A percentile compares a stretch with the other conserved stretches of the same genome.
phyloP scores from a whole-genome alignment of 495 filamentous ascomycete species.

The Melanomma pulvis-pyrius region DNA sequence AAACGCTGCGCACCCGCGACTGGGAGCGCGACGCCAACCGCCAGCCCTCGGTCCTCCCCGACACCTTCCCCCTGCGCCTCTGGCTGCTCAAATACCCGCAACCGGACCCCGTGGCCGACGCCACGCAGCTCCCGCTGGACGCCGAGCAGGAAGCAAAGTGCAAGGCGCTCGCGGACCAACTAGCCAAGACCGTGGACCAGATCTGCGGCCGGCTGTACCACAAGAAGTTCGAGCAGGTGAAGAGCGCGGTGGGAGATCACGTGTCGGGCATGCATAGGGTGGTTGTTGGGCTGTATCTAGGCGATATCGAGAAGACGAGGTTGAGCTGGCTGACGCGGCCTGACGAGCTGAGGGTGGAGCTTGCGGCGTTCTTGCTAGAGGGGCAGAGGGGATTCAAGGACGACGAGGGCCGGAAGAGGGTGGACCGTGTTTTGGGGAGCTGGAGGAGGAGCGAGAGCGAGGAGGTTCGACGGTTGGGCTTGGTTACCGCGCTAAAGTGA shows the following conservation, averaged over 20 bases:
- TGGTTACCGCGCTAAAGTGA: no score
- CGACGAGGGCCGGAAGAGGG: slow-evolving; percentile 10
- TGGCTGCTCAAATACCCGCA: slow-evolving; percentile 42
- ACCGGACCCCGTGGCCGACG: neutral
- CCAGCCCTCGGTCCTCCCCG: slow-evolving; percentile 31
- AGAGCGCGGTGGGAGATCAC: neutral
- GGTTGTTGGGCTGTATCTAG: slow-evolving; percentile 15
- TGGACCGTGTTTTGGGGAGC: slow-evolving; percentile 10
- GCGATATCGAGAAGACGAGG: slow-evolving; percentile 23
- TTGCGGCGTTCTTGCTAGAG: slow-evolving; percentile 15
- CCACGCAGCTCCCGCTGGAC: neutral
- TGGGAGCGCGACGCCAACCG: slow-evolving; percentile 26
- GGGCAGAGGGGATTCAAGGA: neutral
- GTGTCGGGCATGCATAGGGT: neutral
- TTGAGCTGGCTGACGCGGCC: slow-evolving; percentile 22
- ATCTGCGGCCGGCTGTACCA: slow-evolving; percentile 20
- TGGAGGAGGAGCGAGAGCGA: slow-evolving; percentile 25
- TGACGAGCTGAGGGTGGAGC: slow-evolving; percentile 25
- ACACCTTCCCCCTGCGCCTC: slow-evolving; percentile 36
- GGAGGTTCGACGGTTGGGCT: slow-evolving; percentile 12
- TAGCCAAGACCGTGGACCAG: slow-evolving; percentile 3
- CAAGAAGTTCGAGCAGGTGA: slow-evolving; percentile 10
- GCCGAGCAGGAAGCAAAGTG: slow-evolving; percentile 13
- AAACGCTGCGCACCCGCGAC: slow-evolving; percentile 22
- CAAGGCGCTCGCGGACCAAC: slow-evolving; percentile 16